Base-by-base conservation (phyloP, 495 filamentous ascomycete species). In the Oidiodendron maius region DNA sequence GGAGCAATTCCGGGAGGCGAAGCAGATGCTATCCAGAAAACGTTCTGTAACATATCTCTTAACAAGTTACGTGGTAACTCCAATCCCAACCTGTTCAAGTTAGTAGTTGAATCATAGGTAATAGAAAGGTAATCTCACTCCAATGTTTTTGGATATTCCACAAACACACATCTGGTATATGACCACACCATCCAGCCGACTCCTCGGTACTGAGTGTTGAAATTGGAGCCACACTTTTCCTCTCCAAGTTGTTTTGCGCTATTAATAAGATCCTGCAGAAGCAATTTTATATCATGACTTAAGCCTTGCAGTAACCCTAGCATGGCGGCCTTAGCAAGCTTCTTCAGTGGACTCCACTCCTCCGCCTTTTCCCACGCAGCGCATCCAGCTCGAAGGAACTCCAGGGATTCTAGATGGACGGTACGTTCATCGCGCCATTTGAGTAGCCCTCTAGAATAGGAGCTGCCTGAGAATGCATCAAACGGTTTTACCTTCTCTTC, bases 11-110 rank as follows among this genome's bases (percentile, higher is more conserved):
- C 23, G 3, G 22, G 25, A 22, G 32, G 10, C n/a, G 28, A 32
- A 6, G 43, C 50, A 34, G 58, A 61, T 11, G 50, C 37, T 40
- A 61, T 18, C 54, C 51, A 55, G 43, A 61, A 57, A 17, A 61
- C 30, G 13, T 45, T 46, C 11, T 51, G 42, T 17, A 61, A 15
- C 30, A 53, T 25, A 0, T 50, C 25, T 10, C 16, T 36, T 15
- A 51, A 48, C n/a, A 26, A 4, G 11, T 47, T 18, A 3, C 22
- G 23, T 22, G 34, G 38, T 24, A 51, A 15, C 24, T 44, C 47
- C 16, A 51, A 17, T 0, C 40, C 46, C 2, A 58, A 28, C 20
- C 50, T 53, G 26, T 32, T 30, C 1, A 40, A 16, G 32, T 53
- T 26, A 53, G 38, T 10, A 10, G 2, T 4, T 20, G 17, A 4